Conservation (phyloP, 2,329 filamentous ascomycete genomes). For the Pyricularia sp. region DNA sequence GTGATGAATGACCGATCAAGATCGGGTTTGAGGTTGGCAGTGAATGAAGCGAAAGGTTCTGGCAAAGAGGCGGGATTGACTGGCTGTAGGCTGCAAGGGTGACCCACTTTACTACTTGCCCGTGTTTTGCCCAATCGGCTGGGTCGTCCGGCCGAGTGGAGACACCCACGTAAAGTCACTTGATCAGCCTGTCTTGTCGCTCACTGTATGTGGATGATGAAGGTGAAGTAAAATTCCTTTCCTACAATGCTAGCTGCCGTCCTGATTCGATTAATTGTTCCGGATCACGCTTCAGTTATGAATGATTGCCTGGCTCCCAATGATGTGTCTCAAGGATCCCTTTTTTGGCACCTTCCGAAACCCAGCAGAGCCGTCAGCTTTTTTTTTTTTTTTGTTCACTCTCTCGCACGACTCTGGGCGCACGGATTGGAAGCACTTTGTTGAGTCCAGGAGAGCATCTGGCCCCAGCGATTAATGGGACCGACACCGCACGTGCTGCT, state of each 20-base stretch:
- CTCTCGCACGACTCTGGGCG: background rate
- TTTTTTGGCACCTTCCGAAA: background rate
- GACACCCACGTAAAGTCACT: background rate
- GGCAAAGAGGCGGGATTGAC: conserved; percentile 1
- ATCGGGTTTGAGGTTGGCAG: conserved; percentile 2
- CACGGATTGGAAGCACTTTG: background rate
- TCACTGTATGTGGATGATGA: background rate
- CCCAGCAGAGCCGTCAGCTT: background rate
- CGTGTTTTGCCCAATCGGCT: background rate
- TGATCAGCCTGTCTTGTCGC: background rate
- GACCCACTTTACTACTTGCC: background rate
- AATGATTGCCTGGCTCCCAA: background rate
- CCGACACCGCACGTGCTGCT: background rate
- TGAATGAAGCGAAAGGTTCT: conserved; percentile 2
- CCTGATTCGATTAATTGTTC: background rate
- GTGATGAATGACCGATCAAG: background rate
- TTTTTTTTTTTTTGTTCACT: background rate
- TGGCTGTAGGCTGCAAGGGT: background rate
- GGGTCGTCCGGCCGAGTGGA: background rate
- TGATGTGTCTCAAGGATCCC: background rate
- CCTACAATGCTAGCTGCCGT: background rate
- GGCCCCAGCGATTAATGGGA: background rate
- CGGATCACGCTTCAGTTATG: background rate
- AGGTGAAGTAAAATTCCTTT: background rate
- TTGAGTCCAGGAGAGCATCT: background rate